Evolutionary conservation across 768 basidiomycete genomes (phyloP), one percentile per base, ranked within the genome.

Genomic region (Russula earlei): DNA sequence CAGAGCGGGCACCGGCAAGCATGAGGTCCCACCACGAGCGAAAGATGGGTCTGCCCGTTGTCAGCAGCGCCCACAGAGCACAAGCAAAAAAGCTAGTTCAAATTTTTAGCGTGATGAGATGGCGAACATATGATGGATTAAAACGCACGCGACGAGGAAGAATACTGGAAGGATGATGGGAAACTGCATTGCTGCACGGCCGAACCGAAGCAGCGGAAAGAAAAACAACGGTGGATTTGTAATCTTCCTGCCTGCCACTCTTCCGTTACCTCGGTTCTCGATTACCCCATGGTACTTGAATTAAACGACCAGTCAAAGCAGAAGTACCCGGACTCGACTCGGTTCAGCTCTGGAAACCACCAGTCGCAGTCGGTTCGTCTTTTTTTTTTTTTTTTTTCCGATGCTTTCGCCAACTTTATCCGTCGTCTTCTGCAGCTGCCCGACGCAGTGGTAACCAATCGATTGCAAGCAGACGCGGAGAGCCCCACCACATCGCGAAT

Each of bases 31-130:
- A 70, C 22, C 81, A 58, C n/a, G 70, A 66, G 27, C 68, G 69
- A 45, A 74, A 69, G 37, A 82, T 67, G 5, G 80, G 70, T 2
- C 71, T 69, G 27, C 84, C 84, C 55, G 85, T 84, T 7, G 83
- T 85, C 33, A 83, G 83, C 48, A 86, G 67, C 56, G 84, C 67
- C 64, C 84, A 87, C 81, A 84, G 84, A 40, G 10, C 74, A 7
- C 85, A 63, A 27, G 77, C 71, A 15, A 76, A 73, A 37, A 76
- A 65, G 37, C 80, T 82, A 62, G 14, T 24, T 22, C n/a, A 33
- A 22, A 17, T 33, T 20, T 48, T 17, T 9, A 22, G 24, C n/a
- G n/a, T n/a, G n/a, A n/a, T 42, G 15, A 49, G 43, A 42, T 7
- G 4, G 43, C 12, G 29, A n/a, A 33, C 25, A 6, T 6, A 1